Percentiles rank a stretch among this genome's conserved stretches.
These are phyloP conservation scores for Cubamyces sp. DNA, from an alignment of 768 basidiomycete species.

Conservation along the genomic window DNA sequence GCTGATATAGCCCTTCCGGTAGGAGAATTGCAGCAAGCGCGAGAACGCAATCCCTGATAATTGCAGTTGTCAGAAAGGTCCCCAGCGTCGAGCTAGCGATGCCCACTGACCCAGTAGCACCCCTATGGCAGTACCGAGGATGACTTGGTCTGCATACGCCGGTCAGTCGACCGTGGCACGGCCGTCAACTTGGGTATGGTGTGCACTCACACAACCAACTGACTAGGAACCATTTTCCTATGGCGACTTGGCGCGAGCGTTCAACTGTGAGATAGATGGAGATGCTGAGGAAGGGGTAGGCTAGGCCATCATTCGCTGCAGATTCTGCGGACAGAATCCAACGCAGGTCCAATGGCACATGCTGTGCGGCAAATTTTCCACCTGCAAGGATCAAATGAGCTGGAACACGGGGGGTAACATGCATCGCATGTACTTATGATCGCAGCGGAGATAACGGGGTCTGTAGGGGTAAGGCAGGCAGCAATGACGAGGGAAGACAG, in stretches of 20 bases:
- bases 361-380: constrained; percentile 67
- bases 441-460: constrained; percentile 89
- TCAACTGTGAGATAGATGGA: constrained; percentile 87
- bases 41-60: constrained; percentile 64
- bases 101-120: constrained; percentile 47
- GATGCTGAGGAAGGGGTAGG: constrained; percentile 89
- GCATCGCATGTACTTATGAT: constrained; percentile 57
- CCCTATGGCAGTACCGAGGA: constrained; percentile 79
- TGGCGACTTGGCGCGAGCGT: constrained; percentile 57
- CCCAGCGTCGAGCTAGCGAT: too few relatives aligned
- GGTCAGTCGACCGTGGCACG: neutral
- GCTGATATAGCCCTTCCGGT: constrained; percentile 66
- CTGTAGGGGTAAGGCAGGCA: constrained; percentile 91
- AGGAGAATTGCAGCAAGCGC: constrained; percentile 73
- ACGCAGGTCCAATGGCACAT: constrained; percentile 77
- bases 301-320: constrained; percentile 94
- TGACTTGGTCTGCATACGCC: constrained; percentile 67
- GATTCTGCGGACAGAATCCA: constrained; percentile 86
- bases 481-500: constrained; percentile 84
- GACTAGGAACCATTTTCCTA: constrained; percentile 85
- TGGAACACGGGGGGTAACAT: too few relatives aligned
- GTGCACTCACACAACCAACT: constrained; percentile 73
- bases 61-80: too few relatives aligned
- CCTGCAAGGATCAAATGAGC: constrained; percentile 44
- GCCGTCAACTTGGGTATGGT: neutral